These are phyloP conservation scores for Saccharomyces hybrid DNA, from an alignment of 1,139 yeast genomes.

Conservation along the genomic window DNA sequence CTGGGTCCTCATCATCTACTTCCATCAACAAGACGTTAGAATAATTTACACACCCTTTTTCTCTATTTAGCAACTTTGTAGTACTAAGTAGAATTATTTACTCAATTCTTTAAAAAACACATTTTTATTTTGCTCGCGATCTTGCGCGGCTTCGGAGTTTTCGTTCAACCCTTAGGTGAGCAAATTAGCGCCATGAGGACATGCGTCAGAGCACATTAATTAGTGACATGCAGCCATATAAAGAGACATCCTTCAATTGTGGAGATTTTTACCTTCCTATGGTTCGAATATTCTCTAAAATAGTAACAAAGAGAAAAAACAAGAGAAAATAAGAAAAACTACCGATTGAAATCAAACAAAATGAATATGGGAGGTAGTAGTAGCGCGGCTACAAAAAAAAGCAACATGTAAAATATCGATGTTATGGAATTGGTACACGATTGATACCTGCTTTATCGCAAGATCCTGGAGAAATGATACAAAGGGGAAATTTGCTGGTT, in stretches of 20 bases:
- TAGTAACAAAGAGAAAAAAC: background rate
- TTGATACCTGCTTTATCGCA: constrained; percentile 59
- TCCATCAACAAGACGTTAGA: background rate
- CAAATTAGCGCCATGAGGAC: constrained; percentile 1
- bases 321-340: background rate
- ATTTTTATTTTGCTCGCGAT: background rate
- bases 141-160: background rate
- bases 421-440: constrained; percentile 55
- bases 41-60: background rate
- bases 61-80: background rate
- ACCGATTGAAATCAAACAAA: constrained; percentile 1
- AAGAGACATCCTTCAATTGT: background rate
- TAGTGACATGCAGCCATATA: background rate
- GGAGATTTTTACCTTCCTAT: no score
- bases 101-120: background rate
- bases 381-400: background rate
- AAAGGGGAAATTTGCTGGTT: constrained; percentile 58
- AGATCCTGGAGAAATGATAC: constrained; percentile 56
- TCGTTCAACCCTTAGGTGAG: background rate
- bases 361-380: constrained; percentile 26
- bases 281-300: no score
- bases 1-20: background rate
- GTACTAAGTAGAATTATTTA: background rate
- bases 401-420: constrained; percentile 31
- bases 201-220: background rate